phyloP scores from a whole-genome alignment of 1,284 basidiomycete species.

The Mycosarcoma maydis region DNA sequence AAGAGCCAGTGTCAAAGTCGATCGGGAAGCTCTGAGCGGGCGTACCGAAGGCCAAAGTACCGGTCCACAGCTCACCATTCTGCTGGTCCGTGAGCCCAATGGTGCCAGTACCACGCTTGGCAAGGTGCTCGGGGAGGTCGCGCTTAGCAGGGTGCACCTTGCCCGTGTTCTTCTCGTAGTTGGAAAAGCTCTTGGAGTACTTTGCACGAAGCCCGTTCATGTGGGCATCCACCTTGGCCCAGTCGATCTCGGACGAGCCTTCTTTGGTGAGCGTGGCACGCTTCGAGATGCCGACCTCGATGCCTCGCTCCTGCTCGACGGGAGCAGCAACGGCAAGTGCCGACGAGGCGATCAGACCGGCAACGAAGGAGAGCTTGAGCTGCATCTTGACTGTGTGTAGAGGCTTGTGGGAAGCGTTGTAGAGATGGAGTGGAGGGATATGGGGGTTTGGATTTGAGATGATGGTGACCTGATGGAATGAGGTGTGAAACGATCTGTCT shows the following conservation, averaged over 20 bases:
- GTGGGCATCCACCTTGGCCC: slow-evolving; percentile 50
- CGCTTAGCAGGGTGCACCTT: slow-evolving; percentile 46
- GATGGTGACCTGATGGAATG: background rate
- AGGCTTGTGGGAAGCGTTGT: background rate
- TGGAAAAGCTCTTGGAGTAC: slow-evolving; percentile 42
- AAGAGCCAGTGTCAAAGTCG: slow-evolving; percentile 66
- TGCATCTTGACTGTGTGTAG: slow-evolving; percentile 38
- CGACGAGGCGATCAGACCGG: slow-evolving; percentile 49
- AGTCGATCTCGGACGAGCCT: slow-evolving; percentile 48
- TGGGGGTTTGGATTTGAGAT: background rate
- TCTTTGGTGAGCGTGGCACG: slow-evolving; percentile 33
- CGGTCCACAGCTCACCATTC: slow-evolving; percentile 58
- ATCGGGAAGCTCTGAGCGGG: slow-evolving; percentile 53
- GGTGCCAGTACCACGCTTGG: slow-evolving; percentile 51
- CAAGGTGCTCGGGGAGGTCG: slow-evolving; percentile 24
- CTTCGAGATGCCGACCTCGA: slow-evolving; percentile 49
- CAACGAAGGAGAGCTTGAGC: slow-evolving; percentile 54
- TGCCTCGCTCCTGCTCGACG: slow-evolving; percentile 36
- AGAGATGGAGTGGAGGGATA: background rate
- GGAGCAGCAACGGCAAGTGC: slow-evolving; percentile 45
- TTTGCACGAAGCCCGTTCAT: slow-evolving; percentile 44
- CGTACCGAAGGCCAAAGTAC: slow-evolving; percentile 58
- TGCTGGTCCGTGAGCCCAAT: slow-evolving; percentile 54
- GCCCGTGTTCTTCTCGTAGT: slow-evolving; percentile 60
- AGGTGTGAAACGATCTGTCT: slow-evolving; percentile 6